Evolutionary conservation across 1,284 basidiomycete genomes (phyloP).

Genomic region (Apiotrichum montevideense): DNA sequence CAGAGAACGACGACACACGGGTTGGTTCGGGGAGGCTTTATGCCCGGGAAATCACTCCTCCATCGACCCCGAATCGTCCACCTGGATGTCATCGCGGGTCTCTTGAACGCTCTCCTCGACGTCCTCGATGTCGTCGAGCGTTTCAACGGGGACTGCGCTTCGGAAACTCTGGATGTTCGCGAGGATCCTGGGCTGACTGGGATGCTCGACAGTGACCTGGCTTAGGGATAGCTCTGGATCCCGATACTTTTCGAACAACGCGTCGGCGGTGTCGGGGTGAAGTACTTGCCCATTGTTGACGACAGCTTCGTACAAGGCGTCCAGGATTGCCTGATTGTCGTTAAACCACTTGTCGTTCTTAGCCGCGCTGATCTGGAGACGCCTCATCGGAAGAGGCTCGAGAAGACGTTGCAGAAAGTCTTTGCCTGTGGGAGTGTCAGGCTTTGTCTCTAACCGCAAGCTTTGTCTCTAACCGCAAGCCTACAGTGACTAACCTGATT

Average conservation of each 20-base stretch:
- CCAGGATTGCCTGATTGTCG: not conserved
- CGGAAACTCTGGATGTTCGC: too few relatives aligned
- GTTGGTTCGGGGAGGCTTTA: too few relatives aligned
- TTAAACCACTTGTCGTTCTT: conserved; percentile 7
- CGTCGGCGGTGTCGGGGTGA: not conserved
- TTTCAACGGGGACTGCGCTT: too few relatives aligned
- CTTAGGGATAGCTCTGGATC: too few relatives aligned
- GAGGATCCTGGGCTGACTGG: too few relatives aligned
- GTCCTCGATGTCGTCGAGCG: not conserved
- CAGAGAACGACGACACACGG: too few relatives aligned
- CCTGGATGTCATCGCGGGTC: not conserved
- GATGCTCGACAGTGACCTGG: too few relatives aligned
- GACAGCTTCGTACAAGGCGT: conserved; percentile 10
- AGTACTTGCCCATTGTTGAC: conserved; percentile 5
- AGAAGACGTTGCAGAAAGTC: conserved; percentile 7
- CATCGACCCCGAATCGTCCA: not conserved
- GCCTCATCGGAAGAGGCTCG: not conserved
- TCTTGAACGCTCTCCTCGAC: not conserved
- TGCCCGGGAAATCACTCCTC: too few relatives aligned
- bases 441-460: too few relatives aligned
- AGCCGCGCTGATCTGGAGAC: not conserved
- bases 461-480: too few relatives aligned
- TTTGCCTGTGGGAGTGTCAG: not conserved
- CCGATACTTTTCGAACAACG: not conserved
- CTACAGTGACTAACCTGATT: not conserved